A percentile compares a stretch with the other conserved stretches of the same genome.
phyloP scores from a whole-genome alignment of 306 rosid genomes.

The Citrullus amarus region DNA sequence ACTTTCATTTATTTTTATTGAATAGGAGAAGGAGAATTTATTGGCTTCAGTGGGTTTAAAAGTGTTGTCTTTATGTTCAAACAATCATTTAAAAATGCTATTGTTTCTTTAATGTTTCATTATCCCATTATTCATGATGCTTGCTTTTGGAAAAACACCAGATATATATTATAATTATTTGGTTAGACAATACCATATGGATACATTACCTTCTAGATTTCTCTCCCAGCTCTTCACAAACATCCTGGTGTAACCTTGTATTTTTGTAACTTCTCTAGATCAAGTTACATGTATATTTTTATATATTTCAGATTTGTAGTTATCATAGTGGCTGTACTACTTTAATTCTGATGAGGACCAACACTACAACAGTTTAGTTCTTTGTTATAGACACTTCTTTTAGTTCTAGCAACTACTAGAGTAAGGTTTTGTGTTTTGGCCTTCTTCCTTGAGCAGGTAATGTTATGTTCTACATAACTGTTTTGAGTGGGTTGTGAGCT shows the following conservation, averaged over 20 bases:
- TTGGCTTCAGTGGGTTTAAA: background rate
- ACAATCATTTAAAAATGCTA: background rate
- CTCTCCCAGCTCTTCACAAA: background rate
- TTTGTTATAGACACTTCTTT: background rate
- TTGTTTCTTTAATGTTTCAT: background rate
- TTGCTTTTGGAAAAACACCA: background rate
- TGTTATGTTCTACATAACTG: background rate
- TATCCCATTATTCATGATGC: background rate
- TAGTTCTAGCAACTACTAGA: background rate
- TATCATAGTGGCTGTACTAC: background rate
- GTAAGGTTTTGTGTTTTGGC: background rate
- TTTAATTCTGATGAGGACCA: background rate
- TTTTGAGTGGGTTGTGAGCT: background rate
- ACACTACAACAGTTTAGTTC: background rate
- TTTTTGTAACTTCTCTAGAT: background rate
- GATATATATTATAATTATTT: background rate
- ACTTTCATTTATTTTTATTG: background rate
- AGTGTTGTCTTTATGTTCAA: background rate
- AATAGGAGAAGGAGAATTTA: background rate
- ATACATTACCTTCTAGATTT: background rate
- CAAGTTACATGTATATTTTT: background rate
- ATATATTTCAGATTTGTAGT: background rate
- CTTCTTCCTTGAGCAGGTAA: background rate
- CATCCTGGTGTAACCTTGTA: background rate
- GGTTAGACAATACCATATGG: background rate